Evolutionary conservation across 2,329 filamentous ascomycete species (phyloP).

Genomic region (Zymoseptoria pseudotritici): DNA sequence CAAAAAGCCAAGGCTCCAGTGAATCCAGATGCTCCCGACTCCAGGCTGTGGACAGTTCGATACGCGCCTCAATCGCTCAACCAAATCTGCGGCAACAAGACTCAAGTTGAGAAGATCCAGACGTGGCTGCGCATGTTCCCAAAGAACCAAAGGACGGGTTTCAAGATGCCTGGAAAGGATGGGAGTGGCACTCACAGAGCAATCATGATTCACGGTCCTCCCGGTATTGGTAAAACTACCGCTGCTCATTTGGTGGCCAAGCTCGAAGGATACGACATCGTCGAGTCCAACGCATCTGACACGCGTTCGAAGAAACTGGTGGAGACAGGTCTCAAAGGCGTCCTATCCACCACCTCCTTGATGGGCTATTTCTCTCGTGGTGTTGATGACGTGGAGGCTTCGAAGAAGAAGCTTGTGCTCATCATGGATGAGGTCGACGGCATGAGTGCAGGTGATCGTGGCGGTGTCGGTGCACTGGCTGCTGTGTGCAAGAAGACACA

Average conservation of each 20-base stretch:
- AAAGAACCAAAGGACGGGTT: constrained; percentile 68
- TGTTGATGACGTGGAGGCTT: constrained; percentile 67
- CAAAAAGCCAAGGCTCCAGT: constrained; percentile 28
- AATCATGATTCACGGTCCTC: constrained; percentile 91
- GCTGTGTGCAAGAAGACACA: constrained; percentile 93
- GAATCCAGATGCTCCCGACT: constrained; percentile 41
- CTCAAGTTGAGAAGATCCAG: constrained; percentile 80
- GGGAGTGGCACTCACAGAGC: constrained; percentile 76
- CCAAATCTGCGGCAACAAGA: constrained; percentile 95
- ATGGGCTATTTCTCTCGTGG: constrained; percentile 81
- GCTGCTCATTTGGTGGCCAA: constrained; percentile 91
- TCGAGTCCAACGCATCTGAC: constrained; percentile 95
- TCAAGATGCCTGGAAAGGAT: constrained; percentile 75
- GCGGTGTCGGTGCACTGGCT: constrained; percentile 87
- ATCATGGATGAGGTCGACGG: constrained; percentile 99
- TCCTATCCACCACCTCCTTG: constrained; percentile 88
- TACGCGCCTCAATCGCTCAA: constrained; percentile 79
- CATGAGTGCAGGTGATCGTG: constrained; percentile 95
- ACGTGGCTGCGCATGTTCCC: constrained; percentile 78
- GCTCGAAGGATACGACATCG: constrained; percentile 82
- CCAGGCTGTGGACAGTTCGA: constrained; percentile 84
- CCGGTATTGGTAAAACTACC: constrained; percentile 95
- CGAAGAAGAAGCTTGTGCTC: constrained; percentile 87
- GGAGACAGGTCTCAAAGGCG: constrained; percentile 77
- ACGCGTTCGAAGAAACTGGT: constrained; percentile 93